Evolutionary conservation across 208 protist species (phyloP).

Genomic region (Naegleria fowleri): DNA sequence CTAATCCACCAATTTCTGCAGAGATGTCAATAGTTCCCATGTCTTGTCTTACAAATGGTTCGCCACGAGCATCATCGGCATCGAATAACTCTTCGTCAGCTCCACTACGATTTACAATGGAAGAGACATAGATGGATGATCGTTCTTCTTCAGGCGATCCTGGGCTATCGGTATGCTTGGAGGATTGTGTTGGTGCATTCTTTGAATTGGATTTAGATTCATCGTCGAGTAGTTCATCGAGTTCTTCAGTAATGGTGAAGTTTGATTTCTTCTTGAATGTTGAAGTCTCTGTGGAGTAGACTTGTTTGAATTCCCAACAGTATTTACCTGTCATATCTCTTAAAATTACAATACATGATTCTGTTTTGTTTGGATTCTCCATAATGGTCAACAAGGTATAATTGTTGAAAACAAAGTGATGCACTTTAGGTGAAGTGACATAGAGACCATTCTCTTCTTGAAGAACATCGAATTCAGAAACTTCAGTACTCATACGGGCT

Average conservation of each 20-base stretch:
- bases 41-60: background rate
- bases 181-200: background rate
- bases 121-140: background rate
- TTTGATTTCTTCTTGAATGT: background rate
- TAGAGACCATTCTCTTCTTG: background rate
- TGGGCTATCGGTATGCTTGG: background rate
- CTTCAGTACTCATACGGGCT: background rate
- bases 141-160: background rate
- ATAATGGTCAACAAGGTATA: background rate
- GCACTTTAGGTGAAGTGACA: background rate
- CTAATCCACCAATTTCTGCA: background rate
- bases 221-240: background rate
- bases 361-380: background rate
- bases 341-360: background rate
- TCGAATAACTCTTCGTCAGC: background rate
- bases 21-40: background rate
- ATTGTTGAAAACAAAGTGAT: slow-evolving; percentile 16
- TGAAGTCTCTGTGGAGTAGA: background rate
- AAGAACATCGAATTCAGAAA: slow-evolving; percentile 14
- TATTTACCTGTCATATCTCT: slow-evolving; percentile 20
- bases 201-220: background rate
- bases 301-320: slow-evolving; percentile 5
- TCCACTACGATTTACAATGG: background rate
- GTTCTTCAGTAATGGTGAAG: background rate
- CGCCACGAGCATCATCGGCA: background rate